Evolutionary conservation across 179 eudicot genomes (phyloP).

Genomic region (Silene vulgaris): DNA sequence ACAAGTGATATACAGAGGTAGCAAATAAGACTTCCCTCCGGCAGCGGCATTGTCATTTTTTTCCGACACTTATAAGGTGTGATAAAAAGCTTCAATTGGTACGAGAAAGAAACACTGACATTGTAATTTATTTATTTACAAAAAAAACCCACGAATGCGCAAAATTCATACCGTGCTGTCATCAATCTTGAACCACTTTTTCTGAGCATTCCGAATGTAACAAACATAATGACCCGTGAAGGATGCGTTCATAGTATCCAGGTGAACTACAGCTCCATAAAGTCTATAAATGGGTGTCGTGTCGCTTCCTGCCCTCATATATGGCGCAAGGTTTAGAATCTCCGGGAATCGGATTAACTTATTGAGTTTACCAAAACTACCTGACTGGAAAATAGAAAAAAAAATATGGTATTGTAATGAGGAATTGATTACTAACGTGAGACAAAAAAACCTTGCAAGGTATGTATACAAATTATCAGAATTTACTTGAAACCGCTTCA

Average conservation of each 20-base stretch:
- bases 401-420: conserved; percentile 10
- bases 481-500: conserved; percentile 78
- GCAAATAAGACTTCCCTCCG: neutral
- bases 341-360: conserved; percentile 73
- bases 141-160: neutral
- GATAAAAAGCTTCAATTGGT: neutral
- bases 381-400: conserved; percentile 49
- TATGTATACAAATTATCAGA: neutral
- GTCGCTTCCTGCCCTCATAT: conserved; percentile 69
- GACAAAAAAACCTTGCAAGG: neutral
- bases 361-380: conserved; percentile 82
- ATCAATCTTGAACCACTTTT: conserved; percentile 81
- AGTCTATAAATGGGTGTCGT: conserved; percentile 71
- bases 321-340: conserved; percentile 68
- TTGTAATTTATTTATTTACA: too few relatives aligned
- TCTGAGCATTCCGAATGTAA: conserved; percentile 67
- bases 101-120: too few relatives aligned
- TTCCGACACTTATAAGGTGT: neutral
- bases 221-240: conserved; percentile 85
- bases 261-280: conserved; percentile 83
- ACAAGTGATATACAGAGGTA: neutral
- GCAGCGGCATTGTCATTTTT: neutral
- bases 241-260: conserved; percentile 79
- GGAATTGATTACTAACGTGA: neutral
- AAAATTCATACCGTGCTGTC: conserved; percentile 59